These are phyloP conservation scores for Cyphellophora attinorum DNA, from an alignment of 2,329 filamentous ascomycete species.

Conservation along the genomic window DNA sequence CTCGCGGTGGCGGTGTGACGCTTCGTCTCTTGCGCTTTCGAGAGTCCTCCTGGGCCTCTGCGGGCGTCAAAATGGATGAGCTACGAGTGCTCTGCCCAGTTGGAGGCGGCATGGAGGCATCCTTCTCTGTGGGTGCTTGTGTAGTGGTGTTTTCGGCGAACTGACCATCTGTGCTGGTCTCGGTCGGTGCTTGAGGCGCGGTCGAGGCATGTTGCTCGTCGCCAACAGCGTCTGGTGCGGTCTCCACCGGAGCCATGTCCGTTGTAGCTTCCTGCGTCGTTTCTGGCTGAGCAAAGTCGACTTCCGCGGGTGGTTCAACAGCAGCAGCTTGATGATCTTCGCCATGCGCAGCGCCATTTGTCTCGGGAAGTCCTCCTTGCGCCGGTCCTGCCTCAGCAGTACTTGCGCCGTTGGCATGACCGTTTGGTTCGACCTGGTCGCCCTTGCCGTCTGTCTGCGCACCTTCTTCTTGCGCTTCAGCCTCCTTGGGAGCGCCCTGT, in stretches of 20 bases:
- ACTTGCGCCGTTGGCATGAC: background rate
- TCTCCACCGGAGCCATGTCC: background rate
- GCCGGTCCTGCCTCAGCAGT: background rate
- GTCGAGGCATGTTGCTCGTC: background rate
- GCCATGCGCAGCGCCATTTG: conserved; percentile 1
- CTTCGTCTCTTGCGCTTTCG: conserved; percentile 61
- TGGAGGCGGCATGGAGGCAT: background rate
- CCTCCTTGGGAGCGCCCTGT: background rate
- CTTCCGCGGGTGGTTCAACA: background rate
- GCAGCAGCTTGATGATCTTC: background rate
- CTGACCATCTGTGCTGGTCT: conserved; percentile 4
- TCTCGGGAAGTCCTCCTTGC: background rate
- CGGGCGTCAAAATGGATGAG: conserved; percentile 5
- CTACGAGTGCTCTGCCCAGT: conserved; percentile 2
- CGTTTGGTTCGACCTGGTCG: background rate
- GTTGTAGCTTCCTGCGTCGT: conserved; percentile 1
- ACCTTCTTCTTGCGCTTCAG: background rate
- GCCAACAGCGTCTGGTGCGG: no score
- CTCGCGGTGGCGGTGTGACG: conserved; percentile 48
- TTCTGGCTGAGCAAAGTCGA: conserved; percentile 9
- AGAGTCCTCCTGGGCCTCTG: conserved; percentile 39
- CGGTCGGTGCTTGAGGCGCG: conserved; percentile 8
- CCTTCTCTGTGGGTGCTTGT: background rate
- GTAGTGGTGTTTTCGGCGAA: background rate
- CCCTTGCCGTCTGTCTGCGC: background rate